Percentiles rank a stretch among this genome's conserved stretches.
Conservation (phyloP, 345 rosid genomes). For the Conringia planisiliqua region DNA sequence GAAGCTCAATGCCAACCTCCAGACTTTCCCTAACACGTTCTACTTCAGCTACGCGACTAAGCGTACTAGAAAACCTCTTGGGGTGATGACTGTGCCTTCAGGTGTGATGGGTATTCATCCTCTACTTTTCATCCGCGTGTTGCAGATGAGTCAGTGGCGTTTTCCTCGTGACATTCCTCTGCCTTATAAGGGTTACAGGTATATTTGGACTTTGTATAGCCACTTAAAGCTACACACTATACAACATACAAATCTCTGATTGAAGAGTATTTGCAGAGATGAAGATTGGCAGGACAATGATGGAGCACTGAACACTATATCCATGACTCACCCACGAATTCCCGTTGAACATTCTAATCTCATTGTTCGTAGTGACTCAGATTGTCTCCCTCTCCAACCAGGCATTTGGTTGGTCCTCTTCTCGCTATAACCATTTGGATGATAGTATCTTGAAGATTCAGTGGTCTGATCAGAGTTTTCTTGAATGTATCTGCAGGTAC, state of each 20-base stretch:
- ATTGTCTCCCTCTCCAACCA: slow-evolving; percentile 63
- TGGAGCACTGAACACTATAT: slow-evolving; percentile 89
- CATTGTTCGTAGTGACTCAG: slow-evolving; percentile 49
- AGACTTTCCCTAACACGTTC: slow-evolving; percentile 71
- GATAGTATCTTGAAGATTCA: slow-evolving; percentile 2
- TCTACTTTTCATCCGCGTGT: slow-evolving; percentile 69
- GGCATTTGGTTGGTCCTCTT: slow-evolving; percentile 78
- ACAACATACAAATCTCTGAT: not conserved
- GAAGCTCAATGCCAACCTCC: slow-evolving; percentile 48
- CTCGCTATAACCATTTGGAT: not conserved
- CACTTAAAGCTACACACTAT: not conserved
- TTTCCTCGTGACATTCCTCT: slow-evolving; percentile 59
- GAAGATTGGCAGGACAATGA: slow-evolving; percentile 97
- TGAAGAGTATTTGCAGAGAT: slow-evolving; percentile 49
- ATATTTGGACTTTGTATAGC: not conserved
- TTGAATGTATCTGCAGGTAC: slow-evolving; percentile 53
- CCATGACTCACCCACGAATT: slow-evolving; percentile 88
- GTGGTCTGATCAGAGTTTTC: not conserved
- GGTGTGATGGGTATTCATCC: slow-evolving; percentile 78
- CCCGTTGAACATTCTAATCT: slow-evolving; percentile 70
- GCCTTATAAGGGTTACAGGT: slow-evolving; percentile 96
- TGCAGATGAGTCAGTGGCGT: slow-evolving; percentile 85
- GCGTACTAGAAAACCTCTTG: slow-evolving; percentile 60
- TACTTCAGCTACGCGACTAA: slow-evolving; percentile 95
- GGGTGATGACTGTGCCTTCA: slow-evolving; percentile 67